These are phyloP conservation scores for Sarcodon sp. DNA, from an alignment of 768 basidiomycete species.

Conservation along the genomic window DNA sequence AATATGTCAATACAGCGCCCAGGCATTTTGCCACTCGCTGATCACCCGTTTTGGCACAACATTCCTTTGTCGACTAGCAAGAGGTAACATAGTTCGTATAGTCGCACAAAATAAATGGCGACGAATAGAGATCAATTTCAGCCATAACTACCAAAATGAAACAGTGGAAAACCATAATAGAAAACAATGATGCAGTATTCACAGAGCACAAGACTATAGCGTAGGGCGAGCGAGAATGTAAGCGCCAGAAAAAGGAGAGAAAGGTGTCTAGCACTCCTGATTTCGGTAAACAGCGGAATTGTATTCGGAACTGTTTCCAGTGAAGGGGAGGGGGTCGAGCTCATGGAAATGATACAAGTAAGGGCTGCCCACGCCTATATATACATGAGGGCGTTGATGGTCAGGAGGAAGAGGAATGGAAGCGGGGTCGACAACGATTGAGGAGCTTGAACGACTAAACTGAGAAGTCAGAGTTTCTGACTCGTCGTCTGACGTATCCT, in stretches of 20 bases:
- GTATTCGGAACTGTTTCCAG: conserved; percentile 35
- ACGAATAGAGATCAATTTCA: conserved; percentile 7
- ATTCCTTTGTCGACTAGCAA: conserved; percentile 5
- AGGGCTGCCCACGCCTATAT: conserved; percentile 44
- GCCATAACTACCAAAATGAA: neutral
- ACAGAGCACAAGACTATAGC: conserved; percentile 13
- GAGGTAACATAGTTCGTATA: conserved; percentile 4
- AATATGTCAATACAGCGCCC: conserved; percentile 41
- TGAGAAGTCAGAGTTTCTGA: conserved; percentile 60
- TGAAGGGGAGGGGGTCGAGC: conserved; percentile 61
- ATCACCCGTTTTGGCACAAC: conserved; percentile 15
- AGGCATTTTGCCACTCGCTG: conserved; percentile 10
- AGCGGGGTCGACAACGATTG: conserved; percentile 37
- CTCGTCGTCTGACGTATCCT: conserved; percentile 79
- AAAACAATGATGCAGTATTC: conserved; percentile 9
- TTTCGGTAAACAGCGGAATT: conserved; percentile 24
- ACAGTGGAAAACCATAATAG: neutral
- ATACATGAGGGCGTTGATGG: conserved; percentile 40
- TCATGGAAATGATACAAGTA: conserved; percentile 49
- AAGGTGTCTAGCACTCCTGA: conserved; percentile 44
- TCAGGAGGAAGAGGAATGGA: conserved; percentile 37
- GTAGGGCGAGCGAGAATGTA: neutral
- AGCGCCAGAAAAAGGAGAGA: conserved; percentile 5
- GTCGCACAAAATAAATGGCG: conserved; percentile 1
- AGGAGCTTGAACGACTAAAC: conserved; percentile 44